Conservation (phyloP, 2,329 filamentous ascomycete genomes). For the Pseudogymnoascus sp. region DNA sequence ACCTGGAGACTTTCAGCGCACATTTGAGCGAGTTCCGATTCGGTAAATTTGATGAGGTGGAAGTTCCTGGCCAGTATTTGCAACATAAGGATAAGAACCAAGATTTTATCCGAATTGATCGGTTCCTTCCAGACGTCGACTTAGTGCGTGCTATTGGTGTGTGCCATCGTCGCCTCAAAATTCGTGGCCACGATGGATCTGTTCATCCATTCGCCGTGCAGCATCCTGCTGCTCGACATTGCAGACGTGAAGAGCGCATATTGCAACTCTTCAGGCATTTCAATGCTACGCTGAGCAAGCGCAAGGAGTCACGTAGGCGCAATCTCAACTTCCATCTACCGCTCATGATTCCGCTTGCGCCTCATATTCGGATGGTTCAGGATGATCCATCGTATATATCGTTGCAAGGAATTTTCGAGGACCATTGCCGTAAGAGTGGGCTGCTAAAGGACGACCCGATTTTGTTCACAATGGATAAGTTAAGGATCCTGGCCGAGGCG, state of each 20-base stretch:
- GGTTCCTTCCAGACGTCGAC: slow-evolving; percentile 91
- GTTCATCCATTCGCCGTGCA: slow-evolving; percentile 96
- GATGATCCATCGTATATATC: slow-evolving; percentile 93
- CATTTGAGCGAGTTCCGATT: slow-evolving; percentile 95
- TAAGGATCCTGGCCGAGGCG: slow-evolving; percentile 58
- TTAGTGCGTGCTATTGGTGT: slow-evolving; percentile 83
- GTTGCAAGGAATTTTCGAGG: slow-evolving; percentile 90
- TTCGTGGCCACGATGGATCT: slow-evolving; percentile 94
- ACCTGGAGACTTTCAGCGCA: slow-evolving; percentile 75
- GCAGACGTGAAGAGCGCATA: slow-evolving; percentile 87
- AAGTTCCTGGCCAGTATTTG: slow-evolving; percentile 93
- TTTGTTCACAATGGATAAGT: slow-evolving; percentile 90
- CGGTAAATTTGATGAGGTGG: slow-evolving; percentile 96
- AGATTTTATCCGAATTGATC: slow-evolving; percentile 94
- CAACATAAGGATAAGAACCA: slow-evolving; percentile 98
- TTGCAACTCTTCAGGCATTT: slow-evolving; percentile 95
- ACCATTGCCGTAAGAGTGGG: slow-evolving; percentile 79
- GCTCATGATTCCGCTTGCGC: slow-evolving; percentile 89
- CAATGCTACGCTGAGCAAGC: slow-evolving; percentile 82
- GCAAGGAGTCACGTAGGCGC: slow-evolving; percentile 88
- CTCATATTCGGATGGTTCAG: slow-evolving; percentile 89
- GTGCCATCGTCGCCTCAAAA: slow-evolving; percentile 87
- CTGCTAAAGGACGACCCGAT: slow-evolving; percentile 94
- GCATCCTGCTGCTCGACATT: slow-evolving; percentile 86
- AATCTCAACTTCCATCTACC: slow-evolving; percentile 96